A percentile compares a stretch with the other conserved stretches of the same genome.
Conservation (phyloP, 1,284 basidiomycete species). For the Xerocomus minutiporus region DNA sequence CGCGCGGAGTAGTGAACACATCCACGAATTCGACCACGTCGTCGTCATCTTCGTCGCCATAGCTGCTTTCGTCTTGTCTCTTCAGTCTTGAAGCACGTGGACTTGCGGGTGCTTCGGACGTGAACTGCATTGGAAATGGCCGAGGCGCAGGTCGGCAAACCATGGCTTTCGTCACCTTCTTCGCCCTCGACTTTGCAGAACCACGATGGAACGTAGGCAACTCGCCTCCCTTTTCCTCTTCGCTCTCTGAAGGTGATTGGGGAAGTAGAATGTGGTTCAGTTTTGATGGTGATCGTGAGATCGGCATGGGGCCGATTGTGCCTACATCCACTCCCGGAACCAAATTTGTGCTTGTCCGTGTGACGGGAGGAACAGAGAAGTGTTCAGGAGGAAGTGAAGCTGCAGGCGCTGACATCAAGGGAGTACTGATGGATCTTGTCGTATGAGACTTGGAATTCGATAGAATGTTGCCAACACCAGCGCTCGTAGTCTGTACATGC, state of each 20-base stretch:
- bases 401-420: neutral
- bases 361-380: slow-evolving; percentile 1
- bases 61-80: neutral
- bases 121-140: slow-evolving; percentile 29
- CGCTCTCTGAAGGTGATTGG: slow-evolving; percentile 5
- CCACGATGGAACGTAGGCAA: slow-evolving; percentile 20
- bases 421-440: neutral
- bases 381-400: neutral
- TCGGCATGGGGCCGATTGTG: neutral
- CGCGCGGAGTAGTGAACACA: slow-evolving; percentile 21
- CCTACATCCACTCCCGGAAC: neutral
- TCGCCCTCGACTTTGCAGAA: slow-evolving; percentile 4
- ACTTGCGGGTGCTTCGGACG: neutral
- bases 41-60: neutral
- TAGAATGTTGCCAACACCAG: neutral
- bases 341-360: neutral
- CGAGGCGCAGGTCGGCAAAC: slow-evolving; percentile 5
- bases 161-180: neutral
- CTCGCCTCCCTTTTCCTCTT: slow-evolving; percentile 11
- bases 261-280: slow-evolving; percentile 10
- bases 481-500: slow-evolving; percentile 5
- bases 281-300: slow-evolving; percentile 18
- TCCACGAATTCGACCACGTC: slow-evolving; percentile 18
- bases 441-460: neutral
- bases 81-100: neutral